These are phyloP conservation scores for Bretschneidera sinensis DNA, from an alignment of 345 rosid genomes.

Conservation along the genomic window DNA sequence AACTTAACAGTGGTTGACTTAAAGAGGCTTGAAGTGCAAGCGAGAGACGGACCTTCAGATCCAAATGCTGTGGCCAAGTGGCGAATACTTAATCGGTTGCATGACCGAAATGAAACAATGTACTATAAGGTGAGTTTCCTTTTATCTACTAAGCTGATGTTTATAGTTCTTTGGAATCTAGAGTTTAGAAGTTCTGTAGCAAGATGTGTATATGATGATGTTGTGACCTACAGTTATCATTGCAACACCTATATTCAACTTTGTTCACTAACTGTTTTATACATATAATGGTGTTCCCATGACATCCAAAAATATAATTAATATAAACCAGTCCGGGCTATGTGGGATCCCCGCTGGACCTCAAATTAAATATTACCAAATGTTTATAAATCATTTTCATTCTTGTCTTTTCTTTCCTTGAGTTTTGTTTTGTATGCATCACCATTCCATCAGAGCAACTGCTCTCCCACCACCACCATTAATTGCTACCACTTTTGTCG, in stretches of 20 bases:
- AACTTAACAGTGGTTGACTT: slow-evolving; percentile 65
- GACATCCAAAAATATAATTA: not conserved
- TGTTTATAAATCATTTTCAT: not conserved
- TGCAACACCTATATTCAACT: not conserved
- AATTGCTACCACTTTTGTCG: not conserved
- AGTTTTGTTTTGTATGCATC: not conserved
- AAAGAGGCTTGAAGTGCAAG: slow-evolving; percentile 89
- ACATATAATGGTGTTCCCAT: not conserved
- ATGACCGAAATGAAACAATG: slow-evolving; percentile 96
- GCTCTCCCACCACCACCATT: not conserved
- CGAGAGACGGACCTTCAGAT: slow-evolving; percentile 92
- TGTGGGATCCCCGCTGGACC: not conserved
- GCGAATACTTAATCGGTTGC: slow-evolving; percentile 94
- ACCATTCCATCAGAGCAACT: not conserved
- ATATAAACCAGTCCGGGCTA: not conserved
- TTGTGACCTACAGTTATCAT: not conserved
- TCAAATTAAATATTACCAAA: too few relatives aligned
- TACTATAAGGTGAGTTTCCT: slow-evolving; percentile 60
- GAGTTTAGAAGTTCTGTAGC: too few relatives aligned
- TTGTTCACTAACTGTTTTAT: not conserved
- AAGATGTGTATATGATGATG: not conserved
- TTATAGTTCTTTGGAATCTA: too few relatives aligned
- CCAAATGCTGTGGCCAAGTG: slow-evolving; percentile 90
- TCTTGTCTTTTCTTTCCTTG: not conserved
- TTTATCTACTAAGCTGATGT: not conserved